Conservation (phyloP, 192 early-diverging fungal species). For the Thamnidium elegans region DNA sequence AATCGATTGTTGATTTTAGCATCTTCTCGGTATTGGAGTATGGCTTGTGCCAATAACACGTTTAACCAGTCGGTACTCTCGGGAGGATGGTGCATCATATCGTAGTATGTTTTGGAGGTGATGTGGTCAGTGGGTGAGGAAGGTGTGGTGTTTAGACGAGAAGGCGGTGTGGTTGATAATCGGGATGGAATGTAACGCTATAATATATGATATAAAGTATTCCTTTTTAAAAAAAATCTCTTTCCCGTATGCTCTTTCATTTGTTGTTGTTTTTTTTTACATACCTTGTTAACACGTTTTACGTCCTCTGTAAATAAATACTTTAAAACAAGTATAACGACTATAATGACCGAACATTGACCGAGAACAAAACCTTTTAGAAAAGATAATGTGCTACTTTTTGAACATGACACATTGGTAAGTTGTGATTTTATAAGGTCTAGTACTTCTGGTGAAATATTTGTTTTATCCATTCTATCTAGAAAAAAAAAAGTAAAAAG, state of each 20-base stretch:
- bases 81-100: constrained; percentile 49
- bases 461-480: too few relatives aligned
- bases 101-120: constrained; percentile 57
- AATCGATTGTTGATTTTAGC: constrained; percentile 63
- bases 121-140: constrained; percentile 49
- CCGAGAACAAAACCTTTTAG: constrained; percentile 48
- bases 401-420: neutral
- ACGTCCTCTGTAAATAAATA: constrained; percentile 55
- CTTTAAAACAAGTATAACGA: constrained; percentile 48
- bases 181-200: constrained; percentile 44
- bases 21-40: constrained; percentile 73
- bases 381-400: constrained; percentile 36
- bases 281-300: constrained; percentile 36
- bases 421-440: too few relatives aligned
- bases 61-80: constrained; percentile 86
- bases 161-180: constrained; percentile 43
- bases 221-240: neutral
- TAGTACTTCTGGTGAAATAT: too few relatives aligned
- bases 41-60: constrained; percentile 73
- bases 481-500: too few relatives aligned
- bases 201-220: constrained; percentile 7
- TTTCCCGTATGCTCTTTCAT: neutral
- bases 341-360: constrained; percentile 46
- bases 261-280: neutral
- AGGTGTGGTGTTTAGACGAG: constrained; percentile 41